Evolutionary conservation across 2,329 filamentous ascomycete species (phyloP), one percentile per base, ranked within the genome.

Genomic region (Colletotrichum sp.): DNA sequence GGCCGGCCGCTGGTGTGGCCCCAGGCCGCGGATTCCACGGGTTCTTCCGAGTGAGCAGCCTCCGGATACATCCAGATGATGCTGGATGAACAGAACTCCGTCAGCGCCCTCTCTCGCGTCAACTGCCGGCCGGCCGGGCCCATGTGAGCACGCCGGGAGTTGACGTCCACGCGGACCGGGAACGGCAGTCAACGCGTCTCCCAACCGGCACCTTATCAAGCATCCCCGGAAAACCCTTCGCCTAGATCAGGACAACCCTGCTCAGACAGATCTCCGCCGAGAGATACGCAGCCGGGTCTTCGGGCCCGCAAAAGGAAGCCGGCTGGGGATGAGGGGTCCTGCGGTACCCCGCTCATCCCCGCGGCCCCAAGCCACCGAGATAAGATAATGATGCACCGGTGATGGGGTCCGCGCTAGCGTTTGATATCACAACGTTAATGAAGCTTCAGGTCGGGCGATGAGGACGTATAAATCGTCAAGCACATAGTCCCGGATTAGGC

Each of bases 121-220:
- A 59, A 28, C 55, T 59, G 13, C 55, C 55, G 55, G 55, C 32
- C 28, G 59, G 18, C 12, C 30, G 30, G 44, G 30, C 26, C 30
- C 30, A 24, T 36, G 8, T 15, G 18, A 22, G 26, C 32, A 15
- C 10, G 7, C n/a, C 30, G 12, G 59, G 7, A 13, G 8, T 34
- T 62, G 55, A 59, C n/a, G 26, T 32, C 32, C 8, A 3, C 59
- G 28, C 59, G 59, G 59, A 34, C 59, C 59, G 59, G 59, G 28
- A 62, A 22, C 18, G 18, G 32, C 0, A 22, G 26, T 44, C 44
- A 22, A 13, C 6, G n/a, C 44, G 44, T 1, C 44, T 10, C n/a
- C n/a, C 44, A 24, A 55, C 55, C 34, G 70, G 70, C 57, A 60
- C 13, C 52, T 72, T 68, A 68, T 72, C 64, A 65, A 34, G 8